phyloP scores from a whole-genome alignment of 78 protist species.

The Dictyostelium brefeldianum region DNA sequence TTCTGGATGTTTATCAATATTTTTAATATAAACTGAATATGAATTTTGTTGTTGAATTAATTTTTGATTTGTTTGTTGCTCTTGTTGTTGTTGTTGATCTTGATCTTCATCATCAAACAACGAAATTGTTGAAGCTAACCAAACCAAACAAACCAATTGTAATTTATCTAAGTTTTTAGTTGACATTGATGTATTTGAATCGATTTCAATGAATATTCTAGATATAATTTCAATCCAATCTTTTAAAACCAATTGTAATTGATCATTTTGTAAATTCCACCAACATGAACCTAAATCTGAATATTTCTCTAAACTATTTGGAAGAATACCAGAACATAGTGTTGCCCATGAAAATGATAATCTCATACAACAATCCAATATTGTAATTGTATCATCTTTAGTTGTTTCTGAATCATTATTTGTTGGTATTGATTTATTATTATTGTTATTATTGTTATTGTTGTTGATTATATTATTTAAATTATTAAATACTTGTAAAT shows the following conservation, averaged over 20 bases:
- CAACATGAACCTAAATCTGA: constrained; percentile 2
- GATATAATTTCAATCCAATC: constrained; percentile 33
- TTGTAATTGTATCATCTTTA: constrained; percentile 28
- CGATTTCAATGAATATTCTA: constrained; percentile 26
- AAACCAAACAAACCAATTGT: constrained; percentile 46
- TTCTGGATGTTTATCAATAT: constrained; percentile 31
- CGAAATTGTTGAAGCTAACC: constrained; percentile 48
- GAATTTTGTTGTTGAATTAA: neutral
- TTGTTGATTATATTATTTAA: neutral
- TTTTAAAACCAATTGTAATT: neutral
- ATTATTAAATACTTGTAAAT: constrained; percentile 19
- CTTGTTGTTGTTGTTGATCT: neutral
- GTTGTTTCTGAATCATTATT: neutral
- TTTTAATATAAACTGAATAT: constrained; percentile 32
- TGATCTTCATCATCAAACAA: constrained; percentile 31
- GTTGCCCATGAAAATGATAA: constrained; percentile 53
- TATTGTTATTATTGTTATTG: neutral
- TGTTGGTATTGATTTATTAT: neutral
- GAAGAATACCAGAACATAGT: neutral
- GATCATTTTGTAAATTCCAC: constrained; percentile 38
- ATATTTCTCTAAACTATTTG: neutral
- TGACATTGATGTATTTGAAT: neutral
- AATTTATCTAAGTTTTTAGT: constrained; percentile 38
- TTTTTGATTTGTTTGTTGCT: neutral
- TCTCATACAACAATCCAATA: constrained; percentile 68